Base-by-base conservation (phyloP, 495 filamentous ascomycete genomes). In the Lasiosphaeriaceae sp. region DNA sequence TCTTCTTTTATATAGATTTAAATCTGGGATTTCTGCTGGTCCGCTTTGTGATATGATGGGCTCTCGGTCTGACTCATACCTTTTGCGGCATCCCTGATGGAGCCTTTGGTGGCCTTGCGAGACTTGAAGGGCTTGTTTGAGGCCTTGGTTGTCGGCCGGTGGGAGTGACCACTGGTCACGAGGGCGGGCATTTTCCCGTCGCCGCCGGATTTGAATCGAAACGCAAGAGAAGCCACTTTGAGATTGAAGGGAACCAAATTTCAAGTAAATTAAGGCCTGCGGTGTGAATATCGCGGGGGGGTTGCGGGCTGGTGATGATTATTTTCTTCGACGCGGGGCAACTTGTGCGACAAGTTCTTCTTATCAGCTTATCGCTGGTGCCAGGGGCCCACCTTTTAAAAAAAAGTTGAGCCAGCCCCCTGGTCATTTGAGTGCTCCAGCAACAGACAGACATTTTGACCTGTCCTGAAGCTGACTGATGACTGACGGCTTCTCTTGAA, bases 41-140 rank as follows among this genome's bases (percentile, higher is more conserved):
- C n/a, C 22, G 5, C 19, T 20, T n/a, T n/a, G n/a, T n/a, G n/a
- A n/a, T n/a, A n/a, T n/a, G n/a, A n/a, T n/a, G n/a, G n/a, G n/a
- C n/a, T n/a, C n/a, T n/a, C n/a, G 22, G 45, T 26, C 19, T 34
- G 52, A 26, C 23, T 43, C 66, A 52, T 75, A 92, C 90, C 94
- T 77, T 96, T 97, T 11, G 83, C 81, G 56, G 83, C 75, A 35
- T 96, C 86, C 61, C 91, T 90, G 57, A 97, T 68, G 23, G 88
- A 80, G 54, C 88, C 84, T 70, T 97, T 98, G 45, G 90, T 92
- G 6, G 92, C 83, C 77, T 96, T 90, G 60, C 85, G 83, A 35
- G 88, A 88, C 72, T 98, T 98, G 82, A 90, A 98, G 8, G 87
- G 62, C 76, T 98, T 98, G 72, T 96, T 83, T 62, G 79, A 66